Conservation (phyloP, 768 basidiomycete genomes). For the Phylloporus arenicola region DNA sequence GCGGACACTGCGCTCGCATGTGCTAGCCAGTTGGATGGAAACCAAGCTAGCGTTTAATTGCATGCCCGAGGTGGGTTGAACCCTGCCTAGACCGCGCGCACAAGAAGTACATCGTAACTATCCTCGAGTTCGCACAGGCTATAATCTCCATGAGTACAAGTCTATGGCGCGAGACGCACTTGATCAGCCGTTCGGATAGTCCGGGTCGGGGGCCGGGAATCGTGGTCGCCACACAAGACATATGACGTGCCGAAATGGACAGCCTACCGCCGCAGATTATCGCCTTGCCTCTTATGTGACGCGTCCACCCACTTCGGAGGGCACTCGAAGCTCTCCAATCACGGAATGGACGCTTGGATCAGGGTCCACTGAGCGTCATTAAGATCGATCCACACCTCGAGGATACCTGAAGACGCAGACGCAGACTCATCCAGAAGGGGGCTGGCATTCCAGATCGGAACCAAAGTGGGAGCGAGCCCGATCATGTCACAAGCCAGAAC, state of each 20-base stretch:
- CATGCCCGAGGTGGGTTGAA: constrained; percentile 38
- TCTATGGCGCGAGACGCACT: not conserved
- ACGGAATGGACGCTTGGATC: constrained; percentile 50
- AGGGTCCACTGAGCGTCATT: constrained; percentile 54
- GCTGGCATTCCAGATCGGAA: not conserved
- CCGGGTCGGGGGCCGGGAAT: not conserved
- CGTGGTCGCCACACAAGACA: not conserved
- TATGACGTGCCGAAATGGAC: constrained; percentile 25
- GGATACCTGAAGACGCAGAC: constrained; percentile 42
- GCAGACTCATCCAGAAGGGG: not conserved
- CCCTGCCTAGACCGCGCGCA: not conserved
- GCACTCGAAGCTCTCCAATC: constrained; percentile 26
- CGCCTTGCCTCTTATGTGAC: constrained; percentile 63
- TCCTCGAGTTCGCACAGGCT: not conserved
- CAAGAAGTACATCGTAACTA: constrained; percentile 1
- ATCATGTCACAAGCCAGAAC: not conserved
- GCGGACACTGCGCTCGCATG: constrained; percentile 44
- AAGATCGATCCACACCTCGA: constrained; percentile 71
- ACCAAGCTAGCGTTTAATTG: not conserved
- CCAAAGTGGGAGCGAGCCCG: not conserved
- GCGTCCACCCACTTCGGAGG: constrained; percentile 10
- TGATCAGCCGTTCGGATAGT: not conserved
- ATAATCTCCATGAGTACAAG: not conserved
- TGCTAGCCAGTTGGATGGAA: constrained; percentile 1
- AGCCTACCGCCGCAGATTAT: constrained; percentile 46